Percentiles rank a stretch among this genome's conserved stretches.
Evolutionary conservation across 805 yeast species (phyloP).

Genomic region (Sporopachydermia lactativora): DNA sequence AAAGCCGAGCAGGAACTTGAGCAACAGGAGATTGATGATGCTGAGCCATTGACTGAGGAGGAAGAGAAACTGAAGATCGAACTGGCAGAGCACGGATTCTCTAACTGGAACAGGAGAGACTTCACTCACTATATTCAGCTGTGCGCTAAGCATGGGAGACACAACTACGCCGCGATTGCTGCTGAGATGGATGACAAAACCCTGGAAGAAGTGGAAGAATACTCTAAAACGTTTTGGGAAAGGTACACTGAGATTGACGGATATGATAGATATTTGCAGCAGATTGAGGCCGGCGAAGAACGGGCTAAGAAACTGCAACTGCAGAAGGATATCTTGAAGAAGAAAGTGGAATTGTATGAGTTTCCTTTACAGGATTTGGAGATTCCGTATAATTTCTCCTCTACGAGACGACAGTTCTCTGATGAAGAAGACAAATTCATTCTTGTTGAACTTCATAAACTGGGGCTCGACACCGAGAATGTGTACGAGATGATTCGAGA

Average conservation of each 20-base stretch:
- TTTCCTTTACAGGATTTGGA: conserved; percentile 72
- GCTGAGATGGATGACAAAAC: conserved; percentile 74
- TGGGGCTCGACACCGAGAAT: conserved; percentile 70
- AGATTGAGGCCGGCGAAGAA: conserved; percentile 85
- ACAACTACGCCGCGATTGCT: conserved; percentile 55
- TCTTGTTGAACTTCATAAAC: conserved; percentile 61
- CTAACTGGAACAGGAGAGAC: conserved; percentile 79
- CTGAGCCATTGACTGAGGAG: conserved; percentile 63
- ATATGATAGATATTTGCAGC: conserved; percentile 66
- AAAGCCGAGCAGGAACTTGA: conserved; percentile 39
- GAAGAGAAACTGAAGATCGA: conserved; percentile 60
- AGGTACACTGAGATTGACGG: conserved; percentile 74
- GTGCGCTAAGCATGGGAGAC: conserved; percentile 70
- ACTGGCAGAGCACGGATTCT: conserved; percentile 50
- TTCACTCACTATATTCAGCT: conserved; percentile 67
- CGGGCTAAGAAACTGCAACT: conserved; percentile 45
- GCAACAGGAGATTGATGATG: conserved; percentile 58
- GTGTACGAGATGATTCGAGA: conserved; percentile 68
- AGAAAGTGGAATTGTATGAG: conserved; percentile 54
- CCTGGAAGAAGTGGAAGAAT: conserved; percentile 62
- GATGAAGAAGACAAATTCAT: conserved; percentile 88
- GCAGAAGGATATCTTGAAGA: conserved; percentile 68
- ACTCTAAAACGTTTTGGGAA: conserved; percentile 72
- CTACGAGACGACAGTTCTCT: conserved; percentile 48
- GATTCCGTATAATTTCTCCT: conserved; percentile 58